Evolutionary conservation across 495 filamentous ascomycete genomes (phyloP), one percentile per base, ranked within the genome.

Genomic region (Penicillium crystallinum): DNA sequence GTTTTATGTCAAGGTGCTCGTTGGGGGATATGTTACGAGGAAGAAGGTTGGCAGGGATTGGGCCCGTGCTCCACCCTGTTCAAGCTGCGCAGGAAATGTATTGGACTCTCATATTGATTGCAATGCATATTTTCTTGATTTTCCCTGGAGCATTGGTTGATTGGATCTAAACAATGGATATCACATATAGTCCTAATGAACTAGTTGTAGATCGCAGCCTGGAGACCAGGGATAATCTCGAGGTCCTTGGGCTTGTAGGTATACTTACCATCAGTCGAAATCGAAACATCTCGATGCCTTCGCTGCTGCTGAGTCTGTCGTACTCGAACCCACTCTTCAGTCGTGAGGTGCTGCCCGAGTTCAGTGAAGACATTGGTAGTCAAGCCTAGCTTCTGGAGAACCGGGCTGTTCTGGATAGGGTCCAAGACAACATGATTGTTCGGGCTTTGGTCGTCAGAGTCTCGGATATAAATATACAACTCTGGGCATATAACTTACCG

Each of bases 211-310:
- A 76, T 54, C 42, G 64, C 64, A 14, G 73, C 75, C 21, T 72
- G 54, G 44, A 78, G 48, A 10, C 75, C 75, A 12, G 74, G 74
- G 49, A 78, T 52, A 39, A 78, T 76, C 58, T 78, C 71, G 29
- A 77, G 53, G 50, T 75, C 70, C 60, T 73, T 76, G 35, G 66
- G 55, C 40, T 57, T 57, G 31, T 73, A 71, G 6, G 53, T 64
- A 33, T 57, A 70, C 36, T 70, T 70, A 4, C 72, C 60, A 56
- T 75, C 67, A 0, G 53, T 54, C 2, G 63, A 65, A 15, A 75
- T 65, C 62, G 74, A 74, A 1, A 67, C 70, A 27, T 67, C 62
- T n/a, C 60, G 62, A 9, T 69, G 63, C 1, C 69, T 71, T 21
- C 74, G 63, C 57, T 77, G 72, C 56, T 80, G 67, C 47, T 72